Base-by-base conservation (phyloP, 2,329 filamentous ascomycete species). In the Trichoderma semiorbis region DNA sequence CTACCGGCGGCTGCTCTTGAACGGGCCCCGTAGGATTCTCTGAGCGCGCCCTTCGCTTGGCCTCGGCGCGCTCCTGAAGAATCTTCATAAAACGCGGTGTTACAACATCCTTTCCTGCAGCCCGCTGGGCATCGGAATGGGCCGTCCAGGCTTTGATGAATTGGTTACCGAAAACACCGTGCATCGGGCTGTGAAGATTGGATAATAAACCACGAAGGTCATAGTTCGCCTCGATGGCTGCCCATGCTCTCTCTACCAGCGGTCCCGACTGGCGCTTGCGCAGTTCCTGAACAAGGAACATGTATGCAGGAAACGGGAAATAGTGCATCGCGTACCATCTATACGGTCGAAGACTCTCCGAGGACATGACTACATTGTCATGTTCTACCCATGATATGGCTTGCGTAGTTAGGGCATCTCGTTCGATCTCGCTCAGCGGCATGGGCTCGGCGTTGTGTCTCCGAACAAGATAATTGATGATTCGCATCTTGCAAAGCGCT, bases 111-210 rank as follows among this genome's bases (percentile, higher is more conserved):
- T 82, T 83, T 0, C 87, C 87, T 7, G 81, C 78, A 65, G 82
- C 81, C 5, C 80, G 74, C 74, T 85, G 83, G 14, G 85, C 85
- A 2, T 83, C 81, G 74, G 86, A 85, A 69, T 86, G 85, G 3
- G 86, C 87, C 57, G 87, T 85, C 90, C 90, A 92, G 0, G 89
- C 89, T 75, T 89, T 90, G 71, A 91, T 79, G 53, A 92, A 87
- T 21, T 88, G 83, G 24, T 83, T 82, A 1, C 86, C 86, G 73
- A 92, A 89, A 1, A 86, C 85, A 34, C 86, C 80, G 75, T 90
- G 88, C 80, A 90, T 83, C 7, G 88, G 88, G 57, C 83, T 89
- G 64, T 85, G 84, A 62, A 86, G 79, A 71, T 86, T 84, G 57
- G 83, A 83, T 39, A 83, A 81, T 65, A 88, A 79, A 2, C 85